Conservation (phyloP, 768 basidiomycete species). For the Thelephora aurantiotincta region DNA sequence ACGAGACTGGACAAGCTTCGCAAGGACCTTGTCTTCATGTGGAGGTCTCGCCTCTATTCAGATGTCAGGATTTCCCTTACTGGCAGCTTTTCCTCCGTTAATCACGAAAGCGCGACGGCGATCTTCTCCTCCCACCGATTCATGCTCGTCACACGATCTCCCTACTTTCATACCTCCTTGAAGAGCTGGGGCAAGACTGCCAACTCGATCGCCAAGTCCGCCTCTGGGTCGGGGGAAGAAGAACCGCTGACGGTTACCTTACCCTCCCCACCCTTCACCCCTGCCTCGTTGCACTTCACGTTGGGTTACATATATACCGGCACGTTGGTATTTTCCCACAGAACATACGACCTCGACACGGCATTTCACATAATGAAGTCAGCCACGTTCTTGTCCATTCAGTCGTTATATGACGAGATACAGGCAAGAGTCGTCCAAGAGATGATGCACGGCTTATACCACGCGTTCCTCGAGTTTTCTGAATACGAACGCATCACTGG, state of each 20-base stretch:
- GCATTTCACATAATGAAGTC: constrained; percentile 82
- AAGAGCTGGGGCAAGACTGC: constrained; percentile 41
- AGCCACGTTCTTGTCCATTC: constrained; percentile 64
- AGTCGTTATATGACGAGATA: constrained; percentile 63
- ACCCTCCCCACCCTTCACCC: constrained; percentile 89
- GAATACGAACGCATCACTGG: constrained; percentile 64
- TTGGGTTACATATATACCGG: constrained; percentile 93
- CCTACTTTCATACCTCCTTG: constrained; percentile 79
- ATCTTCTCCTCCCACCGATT: constrained; percentile 90
- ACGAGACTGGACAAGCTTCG: constrained; percentile 71
- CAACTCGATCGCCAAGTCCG: constrained; percentile 15
- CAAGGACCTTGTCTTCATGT: constrained; percentile 93
- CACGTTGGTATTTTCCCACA: constrained; percentile 83
- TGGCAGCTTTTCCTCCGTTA: constrained; percentile 47
- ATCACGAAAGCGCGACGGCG: constrained; percentile 58
- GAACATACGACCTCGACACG: constrained; percentile 86
- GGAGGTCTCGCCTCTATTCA: constrained; percentile 87
- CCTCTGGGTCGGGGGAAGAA: constrained; percentile 10
- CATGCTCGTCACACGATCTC: constrained; percentile 77
- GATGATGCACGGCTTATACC: constrained; percentile 83
- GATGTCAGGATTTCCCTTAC: constrained; percentile 77
- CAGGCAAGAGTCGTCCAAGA: constrained; percentile 77
- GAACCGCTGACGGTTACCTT: constrained; percentile 54
- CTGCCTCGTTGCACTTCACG: constrained; percentile 86
- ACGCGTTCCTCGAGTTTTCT: constrained; percentile 67